Evolutionary conservation across 192 early-diverging fungal species (phyloP), one percentile per base, ranked within the genome.

Genomic region (Umbelopsis sp.): DNA sequence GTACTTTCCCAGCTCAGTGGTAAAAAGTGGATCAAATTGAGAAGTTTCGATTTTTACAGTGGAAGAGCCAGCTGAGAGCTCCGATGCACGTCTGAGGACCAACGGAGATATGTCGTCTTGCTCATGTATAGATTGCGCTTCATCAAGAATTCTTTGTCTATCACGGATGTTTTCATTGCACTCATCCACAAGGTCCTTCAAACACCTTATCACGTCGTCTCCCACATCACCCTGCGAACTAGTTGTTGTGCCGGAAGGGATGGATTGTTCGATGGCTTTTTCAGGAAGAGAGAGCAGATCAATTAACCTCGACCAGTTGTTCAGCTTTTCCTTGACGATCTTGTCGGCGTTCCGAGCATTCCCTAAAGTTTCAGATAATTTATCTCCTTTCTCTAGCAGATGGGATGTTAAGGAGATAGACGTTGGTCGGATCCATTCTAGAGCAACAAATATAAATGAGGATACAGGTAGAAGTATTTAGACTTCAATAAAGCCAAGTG

Each of bases 51-150:
- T 86, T 72, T 91, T 87, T 49, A 90, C 69, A 0, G 87, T 88
- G 0, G 89, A 84, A 4, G 85, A 85, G 33, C 79, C 77, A 0
- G 87, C 80, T 3, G 88, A 87, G 18, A 93, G 65, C 69, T 86
- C 74, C 58, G 86, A 84, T 64, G 90, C 87, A 58, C 89, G 86
- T n/a, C 83, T 81, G 21, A 87, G 84, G 0, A 92, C 66, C 10
- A 78, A 76, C 4, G 83, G 82, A 21, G 90, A 88, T 51, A 97
- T 91, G 65, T 97, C 93, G 73, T 97, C 95, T 37, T 83, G 80
- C 18, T 83, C 79, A 4, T 91, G 83, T 30, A 91, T 55, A 18
- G 82, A 73, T 69, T 88, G 88, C 9, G 92, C 75, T 74, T 92
- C 88, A 30, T 89, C 87, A 2, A 90, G 72, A 15, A 77, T 44